Evolutionary conservation across 805 yeast genomes (phyloP), one percentile per base, ranked within the genome.

Genomic region (Saturnispora zaruensis): DNA sequence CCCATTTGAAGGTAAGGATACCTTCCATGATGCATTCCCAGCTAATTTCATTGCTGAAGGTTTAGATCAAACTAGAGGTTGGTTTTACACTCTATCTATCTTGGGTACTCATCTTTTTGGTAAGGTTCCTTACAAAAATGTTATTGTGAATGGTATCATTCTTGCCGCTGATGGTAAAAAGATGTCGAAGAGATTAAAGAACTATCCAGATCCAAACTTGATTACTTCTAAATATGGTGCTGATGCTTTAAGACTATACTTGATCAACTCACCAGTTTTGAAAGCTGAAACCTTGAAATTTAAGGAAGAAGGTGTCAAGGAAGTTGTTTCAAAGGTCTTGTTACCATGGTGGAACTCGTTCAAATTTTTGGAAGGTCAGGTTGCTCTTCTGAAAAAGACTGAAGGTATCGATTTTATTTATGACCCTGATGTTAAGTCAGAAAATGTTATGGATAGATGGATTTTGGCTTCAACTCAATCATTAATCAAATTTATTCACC

Each of bases 21-120:
- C 67, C 44, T 91, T 91, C 72, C 63, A 72, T 34, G 66, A 77
- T 51, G 78, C 86, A 44, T 95, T 87, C 82, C 99, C 99, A 44
- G 99, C 96, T 42, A 91, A 93, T 69, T 93, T 93, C 71, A 93
- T 93, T 62, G 84, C 96, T 53, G 99, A 93, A 76, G 99, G 99
- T 72, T 79, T 93, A 61, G 99, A 93, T 72, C 99, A 93, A 75
- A 93, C 99, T 52, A 87, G 99, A 80, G 99, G 99, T 66, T 93
- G 99, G 99, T 93, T 93, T 73, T 93, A 93, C 71, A 93, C 99
- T 48, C 77, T 93, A 67, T 84, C 95, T 43, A 96, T 93, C 23
- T 77, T 93, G 62, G 99, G 98, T 68, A 87, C 96, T 51, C 97
- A 91, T 61, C 73, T 93, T 61, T 93, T 93, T 73, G 83, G 85